Evolutionary conservation across 345 rosid genomes (phyloP), one percentile per base, ranked within the genome.

Genomic region (Isatis tinctoria): DNA sequence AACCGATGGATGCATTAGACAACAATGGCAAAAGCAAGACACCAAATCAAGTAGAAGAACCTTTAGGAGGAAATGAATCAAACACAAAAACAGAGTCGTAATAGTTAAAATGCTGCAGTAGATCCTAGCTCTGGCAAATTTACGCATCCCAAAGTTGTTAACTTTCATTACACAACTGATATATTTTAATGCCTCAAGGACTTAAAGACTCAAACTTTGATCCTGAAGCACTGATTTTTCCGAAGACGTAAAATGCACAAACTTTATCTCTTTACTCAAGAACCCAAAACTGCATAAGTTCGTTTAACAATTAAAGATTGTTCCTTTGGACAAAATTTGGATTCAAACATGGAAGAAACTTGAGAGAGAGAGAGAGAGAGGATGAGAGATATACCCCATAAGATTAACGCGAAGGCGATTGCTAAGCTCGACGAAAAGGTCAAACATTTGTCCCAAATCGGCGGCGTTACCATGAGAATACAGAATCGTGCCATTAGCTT

Each of bases 391-490:
- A 14, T 85, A 95, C 99, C 97, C 99, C 92, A 95, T 82, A 49
- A 95, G 87, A 78, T 92, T 91, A 67, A 92, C 81, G 37, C 90
- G 87, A 64, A 95, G 92, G 41, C 92, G 97, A 76, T 84, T 86
- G 71, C 91, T 84, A 49, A 95, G 82, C 78, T 92, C 97, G 36
- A 87, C 87, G 58, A 95, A 95, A 26, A 95, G 97, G 81, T 95
- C 97, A 70, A 84, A 85, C 97, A 95, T 88, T 69, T 95, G 99
- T 0, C 97, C 97, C 73, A 95, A 80, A 79, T 95, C 97, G 48
- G 99, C 99, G 2, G 99, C 99, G 85, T 95, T 95, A 30, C 99
- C 99, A 66, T 95, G 99, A 30, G 99, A 95, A 80, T 95, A 92
- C 37, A 95, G 80, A 69, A 95, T 47, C 12, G 97, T 95, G 24